These are phyloP conservation scores for Lentinula raphanica DNA, from an alignment of 768 basidiomycete genomes.

Conservation along the genomic window DNA sequence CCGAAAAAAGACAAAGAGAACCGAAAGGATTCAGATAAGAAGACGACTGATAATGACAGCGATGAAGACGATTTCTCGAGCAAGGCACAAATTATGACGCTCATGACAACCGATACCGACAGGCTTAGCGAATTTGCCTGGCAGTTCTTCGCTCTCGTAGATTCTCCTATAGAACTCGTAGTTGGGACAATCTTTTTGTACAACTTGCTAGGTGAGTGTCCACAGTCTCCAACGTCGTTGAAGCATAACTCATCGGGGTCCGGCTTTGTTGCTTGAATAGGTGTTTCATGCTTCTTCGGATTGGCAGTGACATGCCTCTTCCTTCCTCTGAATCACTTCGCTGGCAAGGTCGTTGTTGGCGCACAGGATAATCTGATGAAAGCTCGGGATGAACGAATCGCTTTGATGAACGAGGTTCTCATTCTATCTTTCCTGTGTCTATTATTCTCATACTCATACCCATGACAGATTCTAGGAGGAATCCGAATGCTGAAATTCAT, in stretches of 20 bases:
- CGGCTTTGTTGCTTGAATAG: constrained; percentile 16
- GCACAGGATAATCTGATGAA: constrained; percentile 90
- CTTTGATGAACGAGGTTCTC: constrained; percentile 76
- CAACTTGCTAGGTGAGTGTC: constrained; percentile 57
- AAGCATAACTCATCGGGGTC: not conserved
- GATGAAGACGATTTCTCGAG: constrained; percentile 60
- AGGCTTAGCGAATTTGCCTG: constrained; percentile 81
- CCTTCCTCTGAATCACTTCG: constrained; percentile 77
- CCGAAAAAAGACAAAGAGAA: constrained; percentile 15
- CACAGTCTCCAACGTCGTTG: not conserved
- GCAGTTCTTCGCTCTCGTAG: constrained; percentile 72
- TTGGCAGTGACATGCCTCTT: constrained; percentile 69
- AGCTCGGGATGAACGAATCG: constrained; percentile 82
- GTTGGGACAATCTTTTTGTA: constrained; percentile 77
- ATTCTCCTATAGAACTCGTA: constrained; percentile 72
- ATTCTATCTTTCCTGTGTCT: not conserved
- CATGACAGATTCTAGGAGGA: constrained; percentile 83
- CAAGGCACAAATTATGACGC: constrained; percentile 84
- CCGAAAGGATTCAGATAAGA: constrained; percentile 8
- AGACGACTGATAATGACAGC: constrained; percentile 24
- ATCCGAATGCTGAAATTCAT: constrained; percentile 97
- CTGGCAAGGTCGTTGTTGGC: constrained; percentile 70
- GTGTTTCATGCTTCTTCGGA: constrained; percentile 71
- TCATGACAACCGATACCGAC: constrained; percentile 94
- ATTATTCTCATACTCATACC: not conserved